Evolutionary conservation across 2,329 filamentous ascomycete species (phyloP).

Genomic region (Boeremia lycopersici): DNA sequence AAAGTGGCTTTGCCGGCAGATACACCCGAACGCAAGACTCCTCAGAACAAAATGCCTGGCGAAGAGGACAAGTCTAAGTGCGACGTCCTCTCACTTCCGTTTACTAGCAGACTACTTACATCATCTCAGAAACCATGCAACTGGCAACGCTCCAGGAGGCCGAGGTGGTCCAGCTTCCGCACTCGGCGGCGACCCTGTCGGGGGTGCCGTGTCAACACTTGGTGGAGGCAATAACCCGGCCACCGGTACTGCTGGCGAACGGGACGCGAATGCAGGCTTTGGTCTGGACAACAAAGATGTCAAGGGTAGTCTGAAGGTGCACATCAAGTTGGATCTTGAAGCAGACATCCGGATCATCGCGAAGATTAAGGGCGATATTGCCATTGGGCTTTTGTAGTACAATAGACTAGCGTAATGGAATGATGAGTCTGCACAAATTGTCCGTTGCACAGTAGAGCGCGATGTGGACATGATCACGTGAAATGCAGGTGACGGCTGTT

Average conservation of each 20-base stretch:
- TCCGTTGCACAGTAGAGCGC: too few relatives aligned
- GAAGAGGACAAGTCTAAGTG: slow-evolving; percentile 8
- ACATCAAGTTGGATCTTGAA: slow-evolving; percentile 32
- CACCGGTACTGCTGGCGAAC: slow-evolving; percentile 10
- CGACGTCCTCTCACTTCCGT: too few relatives aligned
- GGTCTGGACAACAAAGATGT: slow-evolving; percentile 32
- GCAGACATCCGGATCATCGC: slow-evolving; percentile 30
- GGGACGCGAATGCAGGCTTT: slow-evolving; percentile 18
- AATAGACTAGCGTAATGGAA: not conserved
- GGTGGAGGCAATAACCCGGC: not conserved
- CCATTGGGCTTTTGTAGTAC: slow-evolving; percentile 27
- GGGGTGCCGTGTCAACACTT: slow-evolving; percentile 13
- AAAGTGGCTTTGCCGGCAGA: slow-evolving; percentile 8
- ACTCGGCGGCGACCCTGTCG: slow-evolving; percentile 11
- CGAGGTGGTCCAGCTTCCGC: slow-evolving; percentile 7
- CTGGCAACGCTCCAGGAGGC: slow-evolving; percentile 9
- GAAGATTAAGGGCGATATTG: slow-evolving; percentile 30
- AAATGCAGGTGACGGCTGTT: too few relatives aligned
- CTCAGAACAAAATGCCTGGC: slow-evolving; percentile 9
- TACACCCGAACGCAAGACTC: not conserved
- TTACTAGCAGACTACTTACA: not conserved
- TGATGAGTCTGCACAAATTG: not conserved
- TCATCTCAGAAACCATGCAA: not conserved
- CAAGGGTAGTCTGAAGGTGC: slow-evolving; percentile 31
- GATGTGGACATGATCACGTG: too few relatives aligned